Conservation (phyloP, 345 rosid genomes). For the Arabis alpina region DNA sequence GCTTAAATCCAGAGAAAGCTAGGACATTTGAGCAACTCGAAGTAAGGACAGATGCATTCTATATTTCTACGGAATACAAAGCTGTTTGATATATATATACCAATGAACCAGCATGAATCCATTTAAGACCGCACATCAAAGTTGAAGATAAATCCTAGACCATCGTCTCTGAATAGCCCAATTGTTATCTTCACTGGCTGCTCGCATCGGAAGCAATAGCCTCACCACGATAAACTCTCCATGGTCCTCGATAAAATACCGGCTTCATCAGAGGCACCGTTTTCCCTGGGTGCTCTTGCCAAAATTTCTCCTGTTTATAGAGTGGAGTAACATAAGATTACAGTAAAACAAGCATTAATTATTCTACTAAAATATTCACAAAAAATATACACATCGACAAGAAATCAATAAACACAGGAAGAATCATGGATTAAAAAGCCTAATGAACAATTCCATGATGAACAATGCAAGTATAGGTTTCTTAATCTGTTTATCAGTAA, state of each 20-base stretch:
- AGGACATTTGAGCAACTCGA: neutral
- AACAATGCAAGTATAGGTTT: neutral
- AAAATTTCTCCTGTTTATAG: slow-evolving; percentile 74
- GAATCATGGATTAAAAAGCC: neutral
- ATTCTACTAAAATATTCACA: slow-evolving; percentile 6
- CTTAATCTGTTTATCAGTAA: neutral
- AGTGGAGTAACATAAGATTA: slow-evolving; percentile 13
- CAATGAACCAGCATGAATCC: slow-evolving; percentile 10
- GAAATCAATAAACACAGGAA: neutral
- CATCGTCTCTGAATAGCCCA: slow-evolving; percentile 10
- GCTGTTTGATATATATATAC: slow-evolving; percentile 20
- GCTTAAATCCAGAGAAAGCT: neutral
- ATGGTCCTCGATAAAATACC: slow-evolving; percentile 73
- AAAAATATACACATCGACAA: neutral
- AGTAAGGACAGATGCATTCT: slow-evolving; percentile 9
- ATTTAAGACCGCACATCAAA: neutral
- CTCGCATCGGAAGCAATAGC: slow-evolving; percentile 50
- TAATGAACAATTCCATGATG: slow-evolving; percentile 9
- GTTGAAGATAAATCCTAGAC: neutral
- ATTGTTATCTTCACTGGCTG: slow-evolving; percentile 42
- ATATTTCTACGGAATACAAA: slow-evolving; percentile 4
- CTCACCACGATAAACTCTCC: slow-evolving; percentile 80
- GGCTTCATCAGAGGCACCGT: slow-evolving; percentile 85
- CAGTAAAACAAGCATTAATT: slow-evolving; percentile 16
- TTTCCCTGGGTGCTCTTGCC: slow-evolving; percentile 94